Percentiles rank a stretch among this genome's conserved stretches.
These are phyloP conservation scores for Nephelium lappaceum DNA, from an alignment of 345 rosid species.

Conservation along the genomic window DNA sequence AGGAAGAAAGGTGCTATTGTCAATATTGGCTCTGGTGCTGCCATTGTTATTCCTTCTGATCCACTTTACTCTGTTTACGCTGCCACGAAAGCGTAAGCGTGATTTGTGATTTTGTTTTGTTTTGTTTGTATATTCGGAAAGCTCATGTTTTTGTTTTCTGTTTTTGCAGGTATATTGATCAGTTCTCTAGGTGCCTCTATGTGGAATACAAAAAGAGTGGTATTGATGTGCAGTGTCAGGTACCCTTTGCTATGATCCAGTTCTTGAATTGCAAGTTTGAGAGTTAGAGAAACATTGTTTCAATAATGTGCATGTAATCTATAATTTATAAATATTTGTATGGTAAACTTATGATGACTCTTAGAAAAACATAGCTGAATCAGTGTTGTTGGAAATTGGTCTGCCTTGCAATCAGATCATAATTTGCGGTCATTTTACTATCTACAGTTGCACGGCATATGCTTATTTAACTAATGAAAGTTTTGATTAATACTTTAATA, in stretches of 20 bases:
- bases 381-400: not conserved
- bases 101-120: not conserved
- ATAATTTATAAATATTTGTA: not conserved
- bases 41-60: constrained; percentile 86
- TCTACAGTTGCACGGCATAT: not conserved
- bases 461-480: not conserved
- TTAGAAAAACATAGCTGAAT: not conserved
- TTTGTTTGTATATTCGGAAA: not conserved
- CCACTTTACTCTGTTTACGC: constrained; percentile 97
- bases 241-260: constrained; percentile 27
- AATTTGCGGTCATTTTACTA: not conserved
- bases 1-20: constrained; percentile 93
- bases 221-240: constrained; percentile 80
- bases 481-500: not conserved
- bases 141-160: not conserved
- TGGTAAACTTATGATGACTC: not conserved
- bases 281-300: not conserved
- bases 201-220: constrained; percentile 91
- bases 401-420: not conserved
- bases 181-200: constrained; percentile 83
- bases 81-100: constrained; percentile 80
- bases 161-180: constrained; percentile 77
- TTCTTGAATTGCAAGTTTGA: not conserved
- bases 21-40: constrained; percentile 95
- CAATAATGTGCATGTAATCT: not conserved